phyloP scores from a whole-genome alignment of 2,329 filamentous ascomycete species.

The Colletotrichum sp. region DNA sequence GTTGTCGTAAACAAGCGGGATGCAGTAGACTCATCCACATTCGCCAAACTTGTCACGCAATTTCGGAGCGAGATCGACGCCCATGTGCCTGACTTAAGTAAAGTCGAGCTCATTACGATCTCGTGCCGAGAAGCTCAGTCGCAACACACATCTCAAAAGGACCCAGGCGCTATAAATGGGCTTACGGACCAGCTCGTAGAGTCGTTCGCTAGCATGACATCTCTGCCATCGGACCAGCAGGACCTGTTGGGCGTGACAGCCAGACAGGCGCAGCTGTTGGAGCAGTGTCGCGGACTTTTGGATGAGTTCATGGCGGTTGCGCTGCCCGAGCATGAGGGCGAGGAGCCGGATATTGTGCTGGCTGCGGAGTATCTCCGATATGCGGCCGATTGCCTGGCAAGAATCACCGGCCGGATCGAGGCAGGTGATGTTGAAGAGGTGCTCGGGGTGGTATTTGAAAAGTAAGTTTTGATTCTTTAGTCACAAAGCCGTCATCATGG shows the following conservation, averaged over 20 bases:
- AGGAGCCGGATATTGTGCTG: slow-evolving; percentile 81
- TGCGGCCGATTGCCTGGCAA: slow-evolving; percentile 80
- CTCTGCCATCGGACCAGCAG: slow-evolving; percentile 73
- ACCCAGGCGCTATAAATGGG: slow-evolving; percentile 69
- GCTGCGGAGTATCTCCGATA: slow-evolving; percentile 87
- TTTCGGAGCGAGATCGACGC: slow-evolving; percentile 44
- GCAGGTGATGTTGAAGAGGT: slow-evolving; percentile 94
- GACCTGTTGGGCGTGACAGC: slow-evolving; percentile 90
- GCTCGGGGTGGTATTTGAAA: slow-evolving; percentile 95
- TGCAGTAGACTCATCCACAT: slow-evolving; percentile 37
- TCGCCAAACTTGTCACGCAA: slow-evolving; percentile 41
- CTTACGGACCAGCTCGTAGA: slow-evolving; percentile 72
- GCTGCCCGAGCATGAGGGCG: slow-evolving; percentile 32
- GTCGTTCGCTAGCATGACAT: slow-evolving; percentile 74
- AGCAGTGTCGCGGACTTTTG: slow-evolving; percentile 74
- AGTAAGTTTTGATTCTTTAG: slow-evolving; percentile 61
- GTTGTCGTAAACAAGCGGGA: slow-evolving; percentile 71
- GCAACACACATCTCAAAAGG: slow-evolving; percentile 28
- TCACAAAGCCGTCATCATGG: not conserved
- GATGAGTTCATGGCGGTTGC: slow-evolving; percentile 74
- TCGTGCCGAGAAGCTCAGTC: slow-evolving; percentile 71
- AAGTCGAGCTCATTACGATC: slow-evolving; percentile 58
- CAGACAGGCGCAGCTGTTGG: slow-evolving; percentile 82
- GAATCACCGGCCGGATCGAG: slow-evolving; percentile 86
- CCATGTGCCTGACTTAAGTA: slow-evolving; percentile 45